Base-by-base conservation (phyloP, 192 early-diverging fungal species). In the Podila verticillata region DNA sequence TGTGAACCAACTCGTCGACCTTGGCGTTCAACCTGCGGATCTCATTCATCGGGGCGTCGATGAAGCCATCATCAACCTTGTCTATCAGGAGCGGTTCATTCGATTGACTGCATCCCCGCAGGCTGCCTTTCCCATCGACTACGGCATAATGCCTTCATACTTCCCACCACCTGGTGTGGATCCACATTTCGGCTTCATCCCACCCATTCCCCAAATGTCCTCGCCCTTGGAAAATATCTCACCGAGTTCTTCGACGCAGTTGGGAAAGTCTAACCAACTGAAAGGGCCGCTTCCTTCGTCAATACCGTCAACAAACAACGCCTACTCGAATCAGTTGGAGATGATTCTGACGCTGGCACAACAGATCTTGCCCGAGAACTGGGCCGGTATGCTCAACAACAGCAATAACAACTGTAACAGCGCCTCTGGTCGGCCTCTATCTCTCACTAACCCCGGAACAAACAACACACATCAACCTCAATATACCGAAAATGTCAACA, bases 21-120 rank as follows among this genome's bases (percentile, higher is more conserved):
- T 66, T 8, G 72, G 64, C 7, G 48, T 74, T 26, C 39, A 29
- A 32, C 65, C 72, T 7, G 59, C 66, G 26, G 8, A 57, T 5
- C 59, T 74, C 30, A 17, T 67, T 31, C 31, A 62, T 4, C 60
- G 47, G 19, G 65, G 65, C 20, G 60, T 74, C 59, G 65, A 67
- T 35, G 20, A 15, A 7, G 22, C 22, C 2, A 48, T 74, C 24
- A 31, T 74, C n/a, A 39, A 61, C 20, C 22, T 49, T 10, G 72
- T 67, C 30, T 29, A 29, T 61, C 32, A 48, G 12, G 47, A 54
- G 35, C 65, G 54, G 71, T 32, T 54, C 20, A 3, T 26, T 32
- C 62, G 15, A 15, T 51, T 32, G 22, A 20, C 39, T 15, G 20
- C 20, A 13, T 19, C 63, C 6, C 32, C 8, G 9, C 36, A 44